Evolutionary conservation across 306 rosid genomes (phyloP).

Genomic region (Cucurbita maxima): DNA sequence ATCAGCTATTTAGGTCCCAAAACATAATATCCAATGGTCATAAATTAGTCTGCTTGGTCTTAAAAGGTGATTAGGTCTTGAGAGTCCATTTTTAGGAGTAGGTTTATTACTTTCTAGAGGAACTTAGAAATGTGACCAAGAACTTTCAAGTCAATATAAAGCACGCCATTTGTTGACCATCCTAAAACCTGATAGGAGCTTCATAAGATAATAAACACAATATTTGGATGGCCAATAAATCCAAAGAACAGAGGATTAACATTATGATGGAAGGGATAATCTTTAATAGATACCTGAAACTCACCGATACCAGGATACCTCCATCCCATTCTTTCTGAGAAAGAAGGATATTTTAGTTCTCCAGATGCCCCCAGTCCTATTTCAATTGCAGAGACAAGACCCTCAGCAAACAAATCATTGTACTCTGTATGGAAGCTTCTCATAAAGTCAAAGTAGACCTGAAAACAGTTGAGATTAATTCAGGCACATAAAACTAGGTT

Average conservation of each 20-base stretch:
- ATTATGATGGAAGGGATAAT: background rate
- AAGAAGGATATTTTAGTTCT: slow-evolving; percentile 92
- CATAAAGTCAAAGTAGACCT: slow-evolving; percentile 97
- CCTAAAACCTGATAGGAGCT: background rate
- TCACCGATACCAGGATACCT: slow-evolving; percentile 98
- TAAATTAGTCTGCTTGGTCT: background rate
- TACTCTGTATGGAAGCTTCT: slow-evolving; percentile 92
- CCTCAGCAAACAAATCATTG: slow-evolving; percentile 75
- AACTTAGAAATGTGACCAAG: background rate
- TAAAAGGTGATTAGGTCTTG: background rate
- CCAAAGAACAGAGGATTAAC: background rate
- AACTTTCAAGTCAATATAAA: background rate
- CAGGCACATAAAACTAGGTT: slow-evolving; percentile 3
- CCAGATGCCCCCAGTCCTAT: slow-evolving; percentile 91
- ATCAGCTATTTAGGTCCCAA: slow-evolving; percentile 3
- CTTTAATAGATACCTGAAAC: slow-evolving; percentile 77
- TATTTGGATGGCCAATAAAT: background rate
- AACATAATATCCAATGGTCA: background rate
- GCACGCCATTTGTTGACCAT: background rate
- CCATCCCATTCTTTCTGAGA: slow-evolving; percentile 90
- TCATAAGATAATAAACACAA: background rate
- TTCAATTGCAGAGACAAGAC: slow-evolving; percentile 66
- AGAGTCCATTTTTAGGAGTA: background rate
- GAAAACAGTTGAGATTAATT: slow-evolving; percentile 10
- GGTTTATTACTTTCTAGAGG: background rate